These are phyloP conservation scores for Yarrowia sp. DNA, from an alignment of 805 yeast genomes.

Conservation along the genomic window DNA sequence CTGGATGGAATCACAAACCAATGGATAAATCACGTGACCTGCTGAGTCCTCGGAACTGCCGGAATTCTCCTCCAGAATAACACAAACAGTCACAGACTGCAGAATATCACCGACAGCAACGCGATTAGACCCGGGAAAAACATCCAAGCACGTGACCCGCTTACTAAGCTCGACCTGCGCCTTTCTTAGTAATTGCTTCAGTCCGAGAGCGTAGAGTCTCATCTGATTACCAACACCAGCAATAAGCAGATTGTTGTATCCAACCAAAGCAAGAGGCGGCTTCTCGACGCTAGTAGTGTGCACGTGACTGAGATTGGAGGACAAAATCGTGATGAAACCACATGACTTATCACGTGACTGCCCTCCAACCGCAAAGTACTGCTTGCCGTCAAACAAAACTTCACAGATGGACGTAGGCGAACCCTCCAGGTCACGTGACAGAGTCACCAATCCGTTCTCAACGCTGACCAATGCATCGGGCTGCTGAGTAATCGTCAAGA, in stretches of 20 bases:
- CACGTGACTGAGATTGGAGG: slow-evolving; percentile 44
- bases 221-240: slow-evolving; percentile 56
- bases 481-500: not conserved
- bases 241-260: slow-evolving; percentile 60
- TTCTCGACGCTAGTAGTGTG: slow-evolving; percentile 61
- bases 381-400: slow-evolving; percentile 6
- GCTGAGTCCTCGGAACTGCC: too few relatives aligned
- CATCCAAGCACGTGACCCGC: slow-evolving; percentile 53
- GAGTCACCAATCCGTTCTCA: not conserved
- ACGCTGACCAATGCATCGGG: not conserved
- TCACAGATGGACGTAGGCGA: not conserved
- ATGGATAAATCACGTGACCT: slow-evolving; percentile 49
- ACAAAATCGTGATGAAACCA: slow-evolving; percentile 1
- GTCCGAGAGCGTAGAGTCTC: slow-evolving; percentile 69
- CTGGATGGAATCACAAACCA: slow-evolving; percentile 67
- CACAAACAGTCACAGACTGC: slow-evolving; percentile 59
- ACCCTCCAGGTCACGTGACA: not conserved
- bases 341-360: not conserved
- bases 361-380: slow-evolving; percentile 33
- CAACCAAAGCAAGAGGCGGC: slow-evolving; percentile 48
- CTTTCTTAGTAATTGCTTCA: slow-evolving; percentile 72
- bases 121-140: slow-evolving; percentile 50
- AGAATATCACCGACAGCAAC: slow-evolving; percentile 70
- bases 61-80: slow-evolving; percentile 48
- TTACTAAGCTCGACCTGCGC: slow-evolving; percentile 46